phyloP scores from a whole-genome alignment of 2,329 filamentous ascomycete species.

The Microascus cirrosus region DNA sequence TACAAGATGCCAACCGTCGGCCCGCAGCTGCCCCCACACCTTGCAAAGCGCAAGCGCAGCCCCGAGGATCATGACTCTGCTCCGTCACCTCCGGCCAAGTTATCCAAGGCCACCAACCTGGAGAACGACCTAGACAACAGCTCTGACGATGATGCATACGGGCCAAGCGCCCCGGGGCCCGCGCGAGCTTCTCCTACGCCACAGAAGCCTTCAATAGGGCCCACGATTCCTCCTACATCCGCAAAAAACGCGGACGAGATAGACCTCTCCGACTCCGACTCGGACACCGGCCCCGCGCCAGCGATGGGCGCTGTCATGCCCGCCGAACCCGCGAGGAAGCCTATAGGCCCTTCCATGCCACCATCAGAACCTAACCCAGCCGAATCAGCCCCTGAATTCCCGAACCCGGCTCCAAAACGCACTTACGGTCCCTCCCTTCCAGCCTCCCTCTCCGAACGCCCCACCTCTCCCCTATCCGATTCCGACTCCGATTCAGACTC shows the following conservation, averaged over 20 bases:
- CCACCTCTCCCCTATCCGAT: slow-evolving; percentile 15
- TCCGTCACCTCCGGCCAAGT: slow-evolving; percentile 32
- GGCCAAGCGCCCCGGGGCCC: slow-evolving; percentile 20
- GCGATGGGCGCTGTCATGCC: slow-evolving; percentile 9
- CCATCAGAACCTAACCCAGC: slow-evolving; percentile 18
- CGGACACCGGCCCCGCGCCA: slow-evolving; percentile 19
- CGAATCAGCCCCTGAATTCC: slow-evolving; percentile 16
- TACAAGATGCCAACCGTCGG: slow-evolving; percentile 57
- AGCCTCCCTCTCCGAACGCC: slow-evolving; percentile 25
- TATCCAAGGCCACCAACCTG: slow-evolving; percentile 24
- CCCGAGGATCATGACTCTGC: slow-evolving; percentile 24
- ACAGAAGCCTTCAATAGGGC: slow-evolving; percentile 13
- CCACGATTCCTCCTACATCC: slow-evolving; percentile 11
- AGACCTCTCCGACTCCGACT: slow-evolving; percentile 23
- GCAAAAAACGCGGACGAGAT: slow-evolving; percentile 28
- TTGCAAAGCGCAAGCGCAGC: slow-evolving; percentile 51
- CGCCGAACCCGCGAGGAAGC: slow-evolving; percentile 1
- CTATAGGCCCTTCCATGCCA: slow-evolving; percentile 15
- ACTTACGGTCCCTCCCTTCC: slow-evolving; percentile 31
- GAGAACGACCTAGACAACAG: slow-evolving; percentile 34
- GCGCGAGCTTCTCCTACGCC: slow-evolving; percentile 2
- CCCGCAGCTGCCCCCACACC: slow-evolving; percentile 57
- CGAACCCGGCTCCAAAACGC: slow-evolving; percentile 16
- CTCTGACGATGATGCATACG: slow-evolving; percentile 27
- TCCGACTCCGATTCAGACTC: slow-evolving; percentile 29